phyloP scores from a whole-genome alignment of 768 basidiomycete species.

The Mycena galopus region DNA sequence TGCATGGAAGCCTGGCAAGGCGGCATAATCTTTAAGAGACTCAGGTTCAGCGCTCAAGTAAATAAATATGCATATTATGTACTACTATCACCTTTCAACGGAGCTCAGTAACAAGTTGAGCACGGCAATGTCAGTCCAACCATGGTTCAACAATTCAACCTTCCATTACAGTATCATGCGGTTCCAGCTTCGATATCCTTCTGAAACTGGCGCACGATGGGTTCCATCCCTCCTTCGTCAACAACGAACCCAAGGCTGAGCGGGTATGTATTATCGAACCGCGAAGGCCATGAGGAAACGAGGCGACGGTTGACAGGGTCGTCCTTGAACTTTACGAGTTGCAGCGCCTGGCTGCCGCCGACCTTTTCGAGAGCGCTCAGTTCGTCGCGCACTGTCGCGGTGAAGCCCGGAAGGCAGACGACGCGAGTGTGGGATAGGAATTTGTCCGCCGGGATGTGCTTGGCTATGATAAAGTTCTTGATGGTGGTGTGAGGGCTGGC shows the following conservation, averaged over 20 bases:
- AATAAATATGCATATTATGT: background rate
- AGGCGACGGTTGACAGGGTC: conserved; percentile 58
- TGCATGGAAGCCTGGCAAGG: conserved; percentile 39
- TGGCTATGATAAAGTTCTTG: conserved; percentile 64
- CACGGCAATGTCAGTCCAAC: no score
- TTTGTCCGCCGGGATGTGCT: conserved; percentile 56
- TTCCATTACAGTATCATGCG: no score
- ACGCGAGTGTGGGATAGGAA: conserved; percentile 63
- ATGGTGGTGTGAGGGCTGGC: conserved; percentile 65
- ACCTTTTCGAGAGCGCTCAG: conserved; percentile 64
- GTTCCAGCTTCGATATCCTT: conserved; percentile 40
- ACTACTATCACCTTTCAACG: no score
- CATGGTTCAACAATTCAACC: no score
- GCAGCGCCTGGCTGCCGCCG: conserved; percentile 62
- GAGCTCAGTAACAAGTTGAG: no score
- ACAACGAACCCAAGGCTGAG: conserved; percentile 57
- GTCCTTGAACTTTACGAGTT: conserved; percentile 61
- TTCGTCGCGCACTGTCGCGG: conserved; percentile 66
- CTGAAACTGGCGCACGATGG: conserved; percentile 55
- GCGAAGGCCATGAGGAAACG: conserved; percentile 62
- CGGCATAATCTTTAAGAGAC: background rate
- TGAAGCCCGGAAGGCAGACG: conserved; percentile 72
- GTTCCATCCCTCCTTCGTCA: conserved; percentile 62
- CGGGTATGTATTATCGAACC: conserved; percentile 60
- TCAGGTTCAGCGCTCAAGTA: background rate